Percentiles rank a stretch among this genome's conserved stretches.
These are phyloP conservation scores for Alternaria angustiovoidea DNA, from an alignment of 2,329 filamentous ascomycete species.

Conservation along the genomic window DNA sequence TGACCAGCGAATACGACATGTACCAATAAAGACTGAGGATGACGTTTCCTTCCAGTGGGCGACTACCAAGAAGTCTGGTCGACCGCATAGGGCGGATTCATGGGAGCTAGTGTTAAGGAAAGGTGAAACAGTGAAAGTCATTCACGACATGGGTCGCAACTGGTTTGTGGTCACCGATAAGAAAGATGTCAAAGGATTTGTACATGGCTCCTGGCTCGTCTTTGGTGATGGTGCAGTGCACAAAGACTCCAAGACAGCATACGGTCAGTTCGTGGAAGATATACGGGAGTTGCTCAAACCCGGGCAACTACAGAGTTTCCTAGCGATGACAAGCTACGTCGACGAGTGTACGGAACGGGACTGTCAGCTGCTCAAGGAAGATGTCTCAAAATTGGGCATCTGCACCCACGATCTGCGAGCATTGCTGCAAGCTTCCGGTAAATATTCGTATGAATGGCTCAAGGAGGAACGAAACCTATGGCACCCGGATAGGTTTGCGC, in stretches of 20 bases:
- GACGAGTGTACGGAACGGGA: constrained; percentile 25
- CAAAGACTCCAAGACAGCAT: constrained; percentile 25
- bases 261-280: constrained; percentile 27
- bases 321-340: constrained; percentile 28
- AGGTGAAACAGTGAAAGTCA: constrained; percentile 34
- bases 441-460: constrained; percentile 34
- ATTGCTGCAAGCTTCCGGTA: constrained; percentile 37
- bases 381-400: constrained; percentile 25
- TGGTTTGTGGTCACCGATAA: constrained; percentile 34
- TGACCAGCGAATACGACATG: constrained; percentile 5
- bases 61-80: constrained; percentile 29
- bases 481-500: constrained; percentile 46
- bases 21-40: constrained; percentile 4
- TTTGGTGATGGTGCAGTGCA: constrained; percentile 24
- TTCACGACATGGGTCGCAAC: constrained; percentile 30
- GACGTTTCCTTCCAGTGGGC: constrained; percentile 25
- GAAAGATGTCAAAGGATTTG: constrained; percentile 29
- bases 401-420: constrained; percentile 40
- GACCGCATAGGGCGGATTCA: constrained; percentile 30
- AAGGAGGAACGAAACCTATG: constrained; percentile 40
- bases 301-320: constrained; percentile 31
- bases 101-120: constrained; percentile 38
- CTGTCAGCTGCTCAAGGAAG: constrained; percentile 33
- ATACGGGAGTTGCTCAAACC: constrained; percentile 23
- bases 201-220: constrained; percentile 36